Conservation (phyloP, 805 yeast species). For the Spencermartinsiella europaea region DNA sequence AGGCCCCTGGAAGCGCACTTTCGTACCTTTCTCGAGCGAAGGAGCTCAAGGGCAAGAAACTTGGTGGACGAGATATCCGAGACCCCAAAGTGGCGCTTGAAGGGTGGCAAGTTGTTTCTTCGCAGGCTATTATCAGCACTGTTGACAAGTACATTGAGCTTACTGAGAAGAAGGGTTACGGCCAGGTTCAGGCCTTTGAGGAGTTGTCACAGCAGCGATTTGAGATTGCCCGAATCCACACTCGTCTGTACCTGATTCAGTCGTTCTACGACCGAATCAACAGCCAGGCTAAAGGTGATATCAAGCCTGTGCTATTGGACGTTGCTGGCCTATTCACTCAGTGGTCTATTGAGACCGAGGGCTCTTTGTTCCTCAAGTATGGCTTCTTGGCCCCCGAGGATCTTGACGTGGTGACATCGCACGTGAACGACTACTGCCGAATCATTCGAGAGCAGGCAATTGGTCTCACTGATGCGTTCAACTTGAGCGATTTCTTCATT, state of each 20-base stretch:
- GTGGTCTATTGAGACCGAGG: slow-evolving; percentile 61
- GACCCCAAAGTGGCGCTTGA: slow-evolving; percentile 27
- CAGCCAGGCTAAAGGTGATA: slow-evolving; percentile 33
- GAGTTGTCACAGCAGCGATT: slow-evolving; percentile 37
- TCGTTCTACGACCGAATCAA: slow-evolving; percentile 35
- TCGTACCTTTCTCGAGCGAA: slow-evolving; percentile 35
- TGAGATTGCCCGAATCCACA: slow-evolving; percentile 36
- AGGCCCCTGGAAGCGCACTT: slow-evolving; percentile 43
- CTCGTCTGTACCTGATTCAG: slow-evolving; percentile 34
- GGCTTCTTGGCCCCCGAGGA: slow-evolving; percentile 49
- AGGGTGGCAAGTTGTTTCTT: slow-evolving; percentile 36
- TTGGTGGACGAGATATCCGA: slow-evolving; percentile 23
- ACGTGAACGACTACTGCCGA: slow-evolving; percentile 43
- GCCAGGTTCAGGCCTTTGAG: slow-evolving; percentile 34
- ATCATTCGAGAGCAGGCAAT: slow-evolving; percentile 63
- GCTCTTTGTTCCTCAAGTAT: slow-evolving; percentile 66
- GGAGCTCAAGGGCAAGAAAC: slow-evolving; percentile 14
- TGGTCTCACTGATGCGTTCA: slow-evolving; percentile 78
- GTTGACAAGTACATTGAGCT: slow-evolving; percentile 27
- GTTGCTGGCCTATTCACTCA: slow-evolving; percentile 61
- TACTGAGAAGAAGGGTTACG: slow-evolving; percentile 22
- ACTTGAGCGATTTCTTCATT: slow-evolving; percentile 71
- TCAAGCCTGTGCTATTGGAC: slow-evolving; percentile 46
- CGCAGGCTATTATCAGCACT: slow-evolving; percentile 31
- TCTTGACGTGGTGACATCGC: slow-evolving; percentile 39